Conservation (phyloP, 202 grass and related monocot genomes). For the Panicum virgatum region DNA sequence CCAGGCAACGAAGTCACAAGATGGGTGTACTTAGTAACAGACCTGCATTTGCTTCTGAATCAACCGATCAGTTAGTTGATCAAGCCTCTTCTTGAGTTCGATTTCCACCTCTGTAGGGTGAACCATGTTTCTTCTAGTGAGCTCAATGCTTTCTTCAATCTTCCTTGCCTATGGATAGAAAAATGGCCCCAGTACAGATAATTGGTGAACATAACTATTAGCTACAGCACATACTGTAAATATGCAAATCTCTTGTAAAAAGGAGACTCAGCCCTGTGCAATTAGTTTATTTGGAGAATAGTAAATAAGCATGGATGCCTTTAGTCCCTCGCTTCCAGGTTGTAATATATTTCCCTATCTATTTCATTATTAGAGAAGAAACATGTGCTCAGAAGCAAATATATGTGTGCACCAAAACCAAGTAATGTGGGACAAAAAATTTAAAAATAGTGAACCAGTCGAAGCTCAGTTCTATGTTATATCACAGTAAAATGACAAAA, state of each 20-base stretch:
- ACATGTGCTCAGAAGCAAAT: background rate
- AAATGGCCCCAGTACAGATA: background rate
- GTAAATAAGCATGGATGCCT: background rate
- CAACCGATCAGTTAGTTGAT: conserved; percentile 96
- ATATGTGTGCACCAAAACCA: conserved; percentile 6
- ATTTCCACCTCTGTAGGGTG: conserved; percentile 81
- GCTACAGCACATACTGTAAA: background rate
- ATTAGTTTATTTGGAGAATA: background rate
- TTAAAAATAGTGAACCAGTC: conserved; percentile 16
- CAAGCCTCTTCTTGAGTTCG: conserved; percentile 91
- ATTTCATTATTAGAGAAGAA: conserved; percentile 8
- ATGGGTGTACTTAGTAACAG: background rate
- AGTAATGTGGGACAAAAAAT: background rate
- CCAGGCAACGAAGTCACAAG: background rate
- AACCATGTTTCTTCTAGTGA: conserved; percentile 72
- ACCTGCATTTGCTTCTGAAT: conserved; percentile 99
- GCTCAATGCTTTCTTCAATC: conserved; percentile 85
- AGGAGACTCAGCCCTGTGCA: background rate
- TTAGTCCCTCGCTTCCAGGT: background rate
- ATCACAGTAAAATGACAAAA: conserved; percentile 21
- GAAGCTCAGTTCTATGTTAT: background rate
- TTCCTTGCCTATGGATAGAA: conserved; percentile 62
- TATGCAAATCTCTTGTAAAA: background rate
- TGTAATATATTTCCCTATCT: background rate
- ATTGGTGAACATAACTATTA: conserved; percentile 1